Evolutionary conservation across 768 basidiomycete genomes (phyloP), one percentile per base, ranked within the genome.

Genomic region (Gyrodon lividus): DNA sequence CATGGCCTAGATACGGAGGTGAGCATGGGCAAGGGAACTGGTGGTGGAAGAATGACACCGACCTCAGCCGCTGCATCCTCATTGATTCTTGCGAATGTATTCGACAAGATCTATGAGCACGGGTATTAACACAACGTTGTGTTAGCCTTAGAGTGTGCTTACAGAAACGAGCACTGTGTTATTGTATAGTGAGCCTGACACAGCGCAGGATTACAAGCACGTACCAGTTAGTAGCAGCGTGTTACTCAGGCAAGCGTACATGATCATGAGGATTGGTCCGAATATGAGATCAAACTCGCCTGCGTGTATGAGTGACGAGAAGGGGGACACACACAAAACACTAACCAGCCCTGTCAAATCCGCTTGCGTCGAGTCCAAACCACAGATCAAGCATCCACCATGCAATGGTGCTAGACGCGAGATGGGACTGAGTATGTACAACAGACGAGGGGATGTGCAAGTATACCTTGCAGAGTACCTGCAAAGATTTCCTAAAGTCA

Each of bases 321-420:
- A 28, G 19, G 24, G 28, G 39, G 24, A 28, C 17, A 47, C 8
- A 13, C 19, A 20, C 5, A 22, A 46, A 52, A 31, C 38, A 79
- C 88, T 62, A 52, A 92, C 92, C 78, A 20, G 94, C 82, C 62
- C 75, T 76, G 57, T 90, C 82, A 61, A 98, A 97, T 4, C 95
- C 95, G 42, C 77, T 83, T 0, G 93, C 92, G 69, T 98, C 96
- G 6, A 98, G 78, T n/a, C 96, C 96, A 62, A 98, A 98, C 81
- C 83, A 92, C 9, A 94, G 68, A 63, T 95, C 90, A 20, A 95
- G 77, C 84, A 97, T 90, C 92, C 92, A 96, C 93, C 92, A 97
- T 0, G 87, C 84, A 48, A 95, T 91, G 24, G 81, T 78, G 20
- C 81, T 81, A 16, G 4, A 4, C 6, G 28, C 14, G 1, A 51